Percentiles rank a stretch among this genome's conserved stretches.
Conservation (phyloP, 345 rosid genomes). For the Gossypium anomalum region DNA sequence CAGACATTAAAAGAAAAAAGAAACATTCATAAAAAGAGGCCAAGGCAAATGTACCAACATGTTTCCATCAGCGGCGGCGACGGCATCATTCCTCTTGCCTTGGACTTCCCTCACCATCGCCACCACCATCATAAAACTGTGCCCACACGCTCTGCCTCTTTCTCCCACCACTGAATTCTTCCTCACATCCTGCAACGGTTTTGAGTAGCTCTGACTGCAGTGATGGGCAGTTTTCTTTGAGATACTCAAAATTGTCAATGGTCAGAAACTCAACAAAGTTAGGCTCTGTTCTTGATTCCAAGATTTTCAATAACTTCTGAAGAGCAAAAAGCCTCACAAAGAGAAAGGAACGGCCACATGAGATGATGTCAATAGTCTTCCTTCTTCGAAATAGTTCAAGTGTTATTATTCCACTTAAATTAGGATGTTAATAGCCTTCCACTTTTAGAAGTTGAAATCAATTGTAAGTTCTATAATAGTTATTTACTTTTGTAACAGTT, state of each 20-base stretch:
- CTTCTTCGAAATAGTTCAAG: no score
- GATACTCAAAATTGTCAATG: constrained; percentile 64
- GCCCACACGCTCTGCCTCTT: constrained; percentile 68
- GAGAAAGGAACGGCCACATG: no score
- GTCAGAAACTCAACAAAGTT: no score
- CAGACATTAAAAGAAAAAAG: background rate
- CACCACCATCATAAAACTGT: constrained; percentile 53
- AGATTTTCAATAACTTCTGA: no score
- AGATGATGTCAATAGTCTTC: no score
- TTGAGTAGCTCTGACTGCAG: constrained; percentile 70
- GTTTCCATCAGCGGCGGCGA: background rate
- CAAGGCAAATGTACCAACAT: background rate
- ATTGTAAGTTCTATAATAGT: no score
- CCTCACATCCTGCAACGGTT: constrained; percentile 69
- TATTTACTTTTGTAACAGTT: no score
- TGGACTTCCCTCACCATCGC: constrained; percentile 37
- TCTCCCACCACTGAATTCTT: constrained; percentile 51
- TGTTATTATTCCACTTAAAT: no score
- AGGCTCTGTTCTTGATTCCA: no score
- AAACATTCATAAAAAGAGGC: background rate
- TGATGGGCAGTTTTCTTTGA: constrained; percentile 55
- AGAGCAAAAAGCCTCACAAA: no score
- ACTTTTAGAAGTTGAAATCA: no score
- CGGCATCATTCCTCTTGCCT: constrained; percentile 34
- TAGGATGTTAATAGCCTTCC: no score